Evolutionary conservation across 352 stramenopile genomes (phyloP).

Genomic region (Thraustochytrium sp.): DNA sequence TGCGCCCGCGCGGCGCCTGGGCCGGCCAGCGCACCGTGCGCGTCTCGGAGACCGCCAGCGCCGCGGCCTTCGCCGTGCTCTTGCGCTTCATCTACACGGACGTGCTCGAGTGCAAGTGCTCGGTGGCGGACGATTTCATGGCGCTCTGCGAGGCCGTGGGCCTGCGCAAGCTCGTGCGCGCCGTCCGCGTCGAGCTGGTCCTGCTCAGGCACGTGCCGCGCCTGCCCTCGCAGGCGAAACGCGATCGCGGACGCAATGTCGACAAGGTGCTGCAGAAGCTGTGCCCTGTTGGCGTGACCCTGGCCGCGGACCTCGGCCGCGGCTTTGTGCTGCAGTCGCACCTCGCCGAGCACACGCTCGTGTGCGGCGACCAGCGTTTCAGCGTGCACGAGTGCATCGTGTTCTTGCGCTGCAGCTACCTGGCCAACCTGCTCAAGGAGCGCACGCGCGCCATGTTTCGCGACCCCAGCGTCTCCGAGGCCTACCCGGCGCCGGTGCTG

Average conservation of each 20-base stretch:
- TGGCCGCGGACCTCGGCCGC: background rate
- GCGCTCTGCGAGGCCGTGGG: background rate
- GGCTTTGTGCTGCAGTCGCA: background rate
- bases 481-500: background rate
- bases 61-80: background rate
- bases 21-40: background rate
- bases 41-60: background rate
- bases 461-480: background rate
- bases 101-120: background rate
- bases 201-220: background rate
- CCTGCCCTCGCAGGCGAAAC: background rate
- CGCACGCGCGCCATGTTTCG: background rate
- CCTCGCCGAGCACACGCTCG: background rate
- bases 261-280: background rate
- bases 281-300: background rate
- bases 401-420: background rate
- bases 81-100: background rate
- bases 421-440: background rate
- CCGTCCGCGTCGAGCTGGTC: background rate
- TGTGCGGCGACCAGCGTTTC: background rate
- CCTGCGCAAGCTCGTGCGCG: background rate
- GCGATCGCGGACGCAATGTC: background rate
- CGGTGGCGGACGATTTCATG: background rate
- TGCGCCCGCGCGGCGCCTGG: background rate
- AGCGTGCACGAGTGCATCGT: background rate